Conservation (phyloP, 2,329 filamentous ascomycete genomes). For the Massarina eburnea region DNA sequence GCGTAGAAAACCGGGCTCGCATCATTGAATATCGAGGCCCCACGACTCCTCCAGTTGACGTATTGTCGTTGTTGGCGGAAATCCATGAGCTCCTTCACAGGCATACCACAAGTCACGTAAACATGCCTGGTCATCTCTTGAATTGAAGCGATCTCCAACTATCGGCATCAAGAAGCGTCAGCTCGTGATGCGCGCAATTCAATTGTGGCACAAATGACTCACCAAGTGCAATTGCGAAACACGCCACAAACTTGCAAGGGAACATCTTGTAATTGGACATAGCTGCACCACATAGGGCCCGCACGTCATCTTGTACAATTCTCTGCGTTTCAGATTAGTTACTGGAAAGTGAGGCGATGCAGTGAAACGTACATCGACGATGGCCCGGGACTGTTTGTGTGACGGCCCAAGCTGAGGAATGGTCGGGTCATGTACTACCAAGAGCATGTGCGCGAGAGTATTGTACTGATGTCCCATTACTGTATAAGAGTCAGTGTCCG, state of each 20-base stretch:
- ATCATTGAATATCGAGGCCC: constrained; percentile 25
- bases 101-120: constrained; percentile 33
- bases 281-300: constrained; percentile 38
- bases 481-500: background rate
- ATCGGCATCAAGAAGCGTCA: background rate
- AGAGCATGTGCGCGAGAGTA: constrained; percentile 37
- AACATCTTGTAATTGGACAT: constrained; percentile 37
- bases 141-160: constrained; percentile 39
- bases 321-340: constrained; percentile 8
- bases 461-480: constrained; percentile 39
- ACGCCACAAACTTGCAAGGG: constrained; percentile 40
- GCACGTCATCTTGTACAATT: constrained; percentile 38
- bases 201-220: constrained; percentile 4
- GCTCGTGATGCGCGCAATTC: too few relatives aligned
- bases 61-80: constrained; percentile 36
- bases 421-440: constrained; percentile 40
- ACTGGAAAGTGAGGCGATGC: background rate
- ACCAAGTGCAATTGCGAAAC: constrained; percentile 40
- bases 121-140: constrained; percentile 33
- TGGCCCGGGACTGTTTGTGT: constrained; percentile 32
- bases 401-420: constrained; percentile 41
- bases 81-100: constrained; percentile 36
- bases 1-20: too few relatives aligned
- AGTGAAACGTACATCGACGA: constrained; percentile 27
- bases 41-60: constrained; percentile 40